Conservation (phyloP, 2,329 filamentous ascomycete genomes). For the Akanthomyces lecanii region DNA sequence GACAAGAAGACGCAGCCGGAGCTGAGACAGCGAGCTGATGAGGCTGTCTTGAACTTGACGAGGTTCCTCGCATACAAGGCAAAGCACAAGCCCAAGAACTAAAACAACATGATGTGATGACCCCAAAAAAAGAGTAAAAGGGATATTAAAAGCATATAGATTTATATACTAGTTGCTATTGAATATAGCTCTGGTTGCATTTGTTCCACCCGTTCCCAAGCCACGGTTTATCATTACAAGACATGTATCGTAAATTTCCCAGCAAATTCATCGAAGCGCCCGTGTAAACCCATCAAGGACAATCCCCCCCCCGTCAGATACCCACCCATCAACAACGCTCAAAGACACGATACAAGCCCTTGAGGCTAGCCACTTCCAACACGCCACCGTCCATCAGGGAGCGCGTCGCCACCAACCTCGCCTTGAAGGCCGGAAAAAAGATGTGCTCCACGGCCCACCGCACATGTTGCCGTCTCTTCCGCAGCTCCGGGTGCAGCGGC, state of each 20-base stretch:
- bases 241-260: background rate
- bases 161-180: background rate
- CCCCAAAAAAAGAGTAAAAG: slow-evolving; percentile 8
- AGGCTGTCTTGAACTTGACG: slow-evolving; percentile 55
- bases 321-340: slow-evolving; percentile 67
- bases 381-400: slow-evolving; percentile 68
- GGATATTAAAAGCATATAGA: slow-evolving; percentile 10
- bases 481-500: slow-evolving; percentile 48
- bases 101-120: background rate
- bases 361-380: slow-evolving; percentile 84
- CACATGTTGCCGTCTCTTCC: slow-evolving; percentile 63
- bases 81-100: slow-evolving; percentile 44
- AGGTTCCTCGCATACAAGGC: slow-evolving; percentile 64
- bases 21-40: slow-evolving; percentile 56
- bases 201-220: background rate
- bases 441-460: slow-evolving; percentile 74
- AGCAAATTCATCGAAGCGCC: background rate
- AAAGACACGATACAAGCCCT: slow-evolving; percentile 90
- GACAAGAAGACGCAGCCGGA: slow-evolving; percentile 57
- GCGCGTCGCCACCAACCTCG: slow-evolving; percentile 76
- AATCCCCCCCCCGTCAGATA: background rate
- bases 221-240: background rate
- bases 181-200: background rate
- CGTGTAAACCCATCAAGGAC: background rate
- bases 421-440: slow-evolving; percentile 84